A percentile compares a stretch with the other conserved stretches of the same genome.
Evolutionary conservation across 441 rosid genomes (phyloP).

Genomic region (Populus hybrid): DNA sequence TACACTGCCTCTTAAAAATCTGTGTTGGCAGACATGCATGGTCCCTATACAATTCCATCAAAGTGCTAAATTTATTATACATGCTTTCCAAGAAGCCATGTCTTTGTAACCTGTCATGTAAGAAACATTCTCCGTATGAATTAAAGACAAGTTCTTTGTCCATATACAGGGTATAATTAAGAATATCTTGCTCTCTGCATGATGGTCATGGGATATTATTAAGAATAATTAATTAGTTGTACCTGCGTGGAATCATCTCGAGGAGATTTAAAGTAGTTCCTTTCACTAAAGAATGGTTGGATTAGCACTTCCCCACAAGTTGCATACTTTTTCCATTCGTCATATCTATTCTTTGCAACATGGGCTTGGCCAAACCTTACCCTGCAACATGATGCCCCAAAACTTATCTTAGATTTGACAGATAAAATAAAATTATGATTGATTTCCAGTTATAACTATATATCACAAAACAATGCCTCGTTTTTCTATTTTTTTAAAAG

Average conservation of each 20-base stretch:
- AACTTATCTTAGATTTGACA: neutral
- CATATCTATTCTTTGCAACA: neutral
- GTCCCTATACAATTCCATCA: neutral
- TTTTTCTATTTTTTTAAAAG: too few species aligned
- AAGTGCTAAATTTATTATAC: constrained; percentile 17
- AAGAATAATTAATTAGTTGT: neutral
- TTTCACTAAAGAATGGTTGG: neutral
- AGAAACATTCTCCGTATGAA: too few species aligned
- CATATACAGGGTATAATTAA: too few species aligned
- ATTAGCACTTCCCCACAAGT: neutral
- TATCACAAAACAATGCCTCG: too few species aligned
- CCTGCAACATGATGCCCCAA: neutral
- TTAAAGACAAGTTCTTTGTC: too few species aligned
- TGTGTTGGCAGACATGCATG: neutral
- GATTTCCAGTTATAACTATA: too few species aligned
- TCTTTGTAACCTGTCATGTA: constrained; percentile 62
- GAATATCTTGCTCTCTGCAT: neutral
- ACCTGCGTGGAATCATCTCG: neutral
- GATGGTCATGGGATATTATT: neutral
- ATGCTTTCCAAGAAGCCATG: constrained; percentile 75
- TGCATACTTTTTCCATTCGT: neutral
- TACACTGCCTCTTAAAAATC: neutral
- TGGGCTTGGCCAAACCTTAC: neutral
- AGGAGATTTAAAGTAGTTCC: neutral
- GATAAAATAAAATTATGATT: neutral